These are phyloP conservation scores for Metschnikowia aberdeeniae DNA, from an alignment of 805 yeast species.

Conservation along the genomic window DNA sequence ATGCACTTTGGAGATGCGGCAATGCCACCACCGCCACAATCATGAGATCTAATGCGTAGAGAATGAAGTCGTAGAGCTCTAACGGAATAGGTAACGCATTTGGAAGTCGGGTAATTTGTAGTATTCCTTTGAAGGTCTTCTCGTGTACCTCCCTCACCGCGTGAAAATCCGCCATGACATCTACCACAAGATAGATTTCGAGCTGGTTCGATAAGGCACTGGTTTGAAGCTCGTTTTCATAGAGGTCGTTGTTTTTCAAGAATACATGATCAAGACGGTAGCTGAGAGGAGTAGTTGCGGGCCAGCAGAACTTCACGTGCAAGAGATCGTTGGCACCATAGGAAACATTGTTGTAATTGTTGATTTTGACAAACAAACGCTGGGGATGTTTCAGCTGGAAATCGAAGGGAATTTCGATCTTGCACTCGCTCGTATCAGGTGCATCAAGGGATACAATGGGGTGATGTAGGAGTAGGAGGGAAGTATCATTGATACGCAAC, in stretches of 20 bases:
- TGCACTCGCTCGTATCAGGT: slow-evolving; percentile 3
- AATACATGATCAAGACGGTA: slow-evolving; percentile 11
- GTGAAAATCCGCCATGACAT: slow-evolving; percentile 14
- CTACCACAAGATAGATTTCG: slow-evolving; percentile 15
- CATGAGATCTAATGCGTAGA: slow-evolving; percentile 13
- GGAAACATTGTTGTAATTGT: slow-evolving; percentile 29
- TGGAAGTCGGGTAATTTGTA: slow-evolving; percentile 14
- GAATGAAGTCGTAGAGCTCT: slow-evolving; percentile 16
- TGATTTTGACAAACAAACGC: slow-evolving; percentile 26
- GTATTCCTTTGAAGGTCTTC: slow-evolving; percentile 5
- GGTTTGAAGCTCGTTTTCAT: not conserved
- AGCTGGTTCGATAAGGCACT: slow-evolving; percentile 3
- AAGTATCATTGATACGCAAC: slow-evolving; percentile 12
- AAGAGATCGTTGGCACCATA: slow-evolving; percentile 19
- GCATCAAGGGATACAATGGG: slow-evolving; percentile 13
- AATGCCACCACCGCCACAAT: slow-evolving; percentile 9
- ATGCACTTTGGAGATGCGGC: slow-evolving; percentile 1
- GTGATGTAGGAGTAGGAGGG: slow-evolving; percentile 11
- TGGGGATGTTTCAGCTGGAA: slow-evolving; percentile 6
- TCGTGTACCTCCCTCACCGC: slow-evolving; percentile 7
- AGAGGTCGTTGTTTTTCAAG: slow-evolving; percentile 8
- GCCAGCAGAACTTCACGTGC: slow-evolving; percentile 20
- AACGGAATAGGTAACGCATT: slow-evolving; percentile 17
- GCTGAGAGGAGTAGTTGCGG: slow-evolving; percentile 17
- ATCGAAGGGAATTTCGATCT: slow-evolving; percentile 13